Conservation (phyloP, 108 stramenopile genomes). For the Nitzschia sp. region DNA sequence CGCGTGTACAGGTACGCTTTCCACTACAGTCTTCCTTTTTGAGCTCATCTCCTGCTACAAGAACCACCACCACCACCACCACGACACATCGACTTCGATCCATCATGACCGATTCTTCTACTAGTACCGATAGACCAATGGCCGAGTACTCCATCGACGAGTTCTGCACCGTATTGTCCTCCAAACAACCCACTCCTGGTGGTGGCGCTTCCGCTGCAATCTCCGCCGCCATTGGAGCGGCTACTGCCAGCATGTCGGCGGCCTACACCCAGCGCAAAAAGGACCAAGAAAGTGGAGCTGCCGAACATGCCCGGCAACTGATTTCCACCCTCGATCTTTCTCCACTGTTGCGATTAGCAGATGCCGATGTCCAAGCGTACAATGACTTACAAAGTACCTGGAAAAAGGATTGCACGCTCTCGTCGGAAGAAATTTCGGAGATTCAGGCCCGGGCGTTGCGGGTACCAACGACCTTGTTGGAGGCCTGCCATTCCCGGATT, state of each 20-base stretch:
- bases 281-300: conserved; percentile 67
- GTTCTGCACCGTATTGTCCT: conserved; percentile 53
- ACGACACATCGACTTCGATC: no score
- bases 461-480: conserved; percentile 60
- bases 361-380: conserved; percentile 75
- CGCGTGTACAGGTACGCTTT: no score
- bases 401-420: conserved; percentile 58
- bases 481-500: conserved; percentile 61
- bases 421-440: conserved; percentile 49
- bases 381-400: conserved; percentile 71
- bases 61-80: background rate
- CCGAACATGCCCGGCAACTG: conserved; percentile 50
- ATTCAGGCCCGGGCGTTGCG: conserved; percentile 63
- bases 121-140: background rate
- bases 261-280: conserved; percentile 78
- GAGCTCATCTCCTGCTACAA: background rate
- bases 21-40: no score
- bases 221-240: conserved; percentile 70
- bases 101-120: background rate
- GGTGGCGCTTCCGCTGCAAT: conserved; percentile 83
- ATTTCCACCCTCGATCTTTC: conserved; percentile 45
- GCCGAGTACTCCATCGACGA: conserved; percentile 38
- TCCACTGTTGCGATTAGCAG: conserved; percentile 49
- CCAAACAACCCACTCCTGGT: conserved; percentile 80
- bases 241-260: conserved; percentile 73